Evolutionary conservation across 177 flowering plant genomes (phyloP).

Genomic region (Vitis hybrid): DNA sequence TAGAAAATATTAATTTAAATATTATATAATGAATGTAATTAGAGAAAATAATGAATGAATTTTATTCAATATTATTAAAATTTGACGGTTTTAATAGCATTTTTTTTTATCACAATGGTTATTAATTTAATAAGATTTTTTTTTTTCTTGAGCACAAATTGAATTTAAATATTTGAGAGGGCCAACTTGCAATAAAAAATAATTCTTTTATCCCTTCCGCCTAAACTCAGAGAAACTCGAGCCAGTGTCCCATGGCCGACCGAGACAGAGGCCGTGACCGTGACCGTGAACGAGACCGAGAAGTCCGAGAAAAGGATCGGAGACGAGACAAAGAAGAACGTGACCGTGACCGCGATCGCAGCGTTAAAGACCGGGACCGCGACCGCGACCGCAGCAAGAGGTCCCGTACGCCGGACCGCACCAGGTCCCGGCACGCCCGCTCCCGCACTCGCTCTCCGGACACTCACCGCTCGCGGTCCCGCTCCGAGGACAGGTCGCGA

Average conservation of each 20-base stretch:
- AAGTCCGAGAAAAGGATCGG: slow-evolving; percentile 22
- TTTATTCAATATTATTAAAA: too few relatives aligned
- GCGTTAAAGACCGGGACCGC: slow-evolving; percentile 13
- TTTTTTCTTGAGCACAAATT: too few relatives aligned
- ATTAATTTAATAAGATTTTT: too few relatives aligned
- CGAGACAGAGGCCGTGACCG: slow-evolving; percentile 32
- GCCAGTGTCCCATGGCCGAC: slow-evolving; percentile 15
- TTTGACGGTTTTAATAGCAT: too few relatives aligned
- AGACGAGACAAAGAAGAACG: slow-evolving; percentile 1
- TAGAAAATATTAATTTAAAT: too few relatives aligned
- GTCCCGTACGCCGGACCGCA: slow-evolving; percentile 34
- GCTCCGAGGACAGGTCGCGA: slow-evolving; percentile 38
- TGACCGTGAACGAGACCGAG: slow-evolving; percentile 27
- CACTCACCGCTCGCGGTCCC: not conserved
- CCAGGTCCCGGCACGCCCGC: slow-evolving; percentile 16
- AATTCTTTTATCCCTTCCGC: not conserved
- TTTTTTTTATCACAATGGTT: too few relatives aligned
- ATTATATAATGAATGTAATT: too few relatives aligned
- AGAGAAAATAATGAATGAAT: too few relatives aligned
- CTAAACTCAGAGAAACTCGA: not conserved
- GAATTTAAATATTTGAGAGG: too few relatives aligned
- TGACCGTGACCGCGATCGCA: slow-evolving; percentile 17
- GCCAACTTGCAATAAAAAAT: not conserved
- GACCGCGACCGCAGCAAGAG: slow-evolving; percentile 11
- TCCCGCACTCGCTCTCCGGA: slow-evolving; percentile 32